phyloP scores from a whole-genome alignment of 257 asterid genomes.

The Anisodus tanguticus region DNA sequence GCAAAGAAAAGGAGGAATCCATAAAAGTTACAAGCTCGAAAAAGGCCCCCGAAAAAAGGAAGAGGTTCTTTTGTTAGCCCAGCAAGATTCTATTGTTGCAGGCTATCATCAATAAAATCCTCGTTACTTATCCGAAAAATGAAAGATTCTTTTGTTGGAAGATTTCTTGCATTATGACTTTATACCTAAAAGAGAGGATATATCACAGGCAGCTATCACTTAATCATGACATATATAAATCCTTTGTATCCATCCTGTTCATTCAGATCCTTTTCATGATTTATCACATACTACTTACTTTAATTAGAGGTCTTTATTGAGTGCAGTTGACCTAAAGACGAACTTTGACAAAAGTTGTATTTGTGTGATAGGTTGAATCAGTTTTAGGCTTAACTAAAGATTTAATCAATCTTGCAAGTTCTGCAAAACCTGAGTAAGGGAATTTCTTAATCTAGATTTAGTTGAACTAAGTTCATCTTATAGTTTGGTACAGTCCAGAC shows the following conservation, averaged over 20 bases:
- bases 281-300: background rate
- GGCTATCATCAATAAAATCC: constrained; percentile 10
- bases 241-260: background rate
- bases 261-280: constrained; percentile 16
- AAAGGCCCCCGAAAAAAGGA: background rate
- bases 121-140: background rate
- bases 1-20: background rate
- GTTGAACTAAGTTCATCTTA: background rate
- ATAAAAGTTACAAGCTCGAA: background rate
- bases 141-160: background rate
- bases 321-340: background rate
- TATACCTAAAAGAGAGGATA: constrained; percentile 1
- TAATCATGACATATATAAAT: background rate
- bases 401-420: background rate
- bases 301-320: background rate
- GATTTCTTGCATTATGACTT: constrained; percentile 22
- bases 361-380: background rate
- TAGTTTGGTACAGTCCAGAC: background rate
- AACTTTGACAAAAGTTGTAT: background rate
- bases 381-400: background rate
- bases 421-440: background rate
- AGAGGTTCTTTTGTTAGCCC: background rate
- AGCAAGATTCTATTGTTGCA: background rate
- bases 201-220: background rate
- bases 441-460: background rate